These are phyloP conservation scores for Polyporus tsugae DNA, from an alignment of 1,284 basidiomycete genomes.

Conservation along the genomic window DNA sequence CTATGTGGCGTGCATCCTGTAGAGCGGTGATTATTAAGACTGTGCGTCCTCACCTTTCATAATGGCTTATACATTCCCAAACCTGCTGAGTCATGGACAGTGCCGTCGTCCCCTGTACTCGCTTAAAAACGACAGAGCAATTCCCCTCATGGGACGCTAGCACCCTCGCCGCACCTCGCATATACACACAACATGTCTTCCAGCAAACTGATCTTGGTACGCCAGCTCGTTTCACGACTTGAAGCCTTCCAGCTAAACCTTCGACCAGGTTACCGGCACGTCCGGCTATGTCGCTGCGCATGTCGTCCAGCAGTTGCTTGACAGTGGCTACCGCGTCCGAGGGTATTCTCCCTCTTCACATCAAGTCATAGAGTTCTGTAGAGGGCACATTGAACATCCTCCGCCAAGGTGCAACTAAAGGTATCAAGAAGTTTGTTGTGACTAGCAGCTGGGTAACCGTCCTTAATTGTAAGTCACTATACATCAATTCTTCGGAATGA, in stretches of 20 bases:
- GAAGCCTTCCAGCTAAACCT: neutral
- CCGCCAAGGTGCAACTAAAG: neutral
- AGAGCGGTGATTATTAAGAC: neutral
- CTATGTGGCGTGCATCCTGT: neutral
- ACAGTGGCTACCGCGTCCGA: neutral
- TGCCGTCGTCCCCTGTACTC: neutral
- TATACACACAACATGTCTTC: neutral
- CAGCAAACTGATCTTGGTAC: neutral
- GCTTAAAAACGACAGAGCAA: neutral
- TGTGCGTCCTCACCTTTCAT: neutral
- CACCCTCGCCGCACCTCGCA: neutral
- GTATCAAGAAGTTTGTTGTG: conserved; percentile 1
- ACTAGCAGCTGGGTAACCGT: neutral
- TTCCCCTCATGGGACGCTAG: neutral
- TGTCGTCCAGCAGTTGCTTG: conserved; percentile 4
- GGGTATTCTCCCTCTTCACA: neutral
- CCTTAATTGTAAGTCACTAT: neutral
- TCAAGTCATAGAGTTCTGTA: neutral
- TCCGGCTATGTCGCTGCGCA: neutral
- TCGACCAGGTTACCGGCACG: neutral
- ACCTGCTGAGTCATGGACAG: neutral
- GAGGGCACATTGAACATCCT: conserved; percentile 1
- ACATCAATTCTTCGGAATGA: too few relatives aligned
- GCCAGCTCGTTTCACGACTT: neutral
- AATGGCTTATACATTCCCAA: neutral